Conservation (phyloP, 202 grass and related monocot species). For the Cymbopogon flexuosus region DNA sequence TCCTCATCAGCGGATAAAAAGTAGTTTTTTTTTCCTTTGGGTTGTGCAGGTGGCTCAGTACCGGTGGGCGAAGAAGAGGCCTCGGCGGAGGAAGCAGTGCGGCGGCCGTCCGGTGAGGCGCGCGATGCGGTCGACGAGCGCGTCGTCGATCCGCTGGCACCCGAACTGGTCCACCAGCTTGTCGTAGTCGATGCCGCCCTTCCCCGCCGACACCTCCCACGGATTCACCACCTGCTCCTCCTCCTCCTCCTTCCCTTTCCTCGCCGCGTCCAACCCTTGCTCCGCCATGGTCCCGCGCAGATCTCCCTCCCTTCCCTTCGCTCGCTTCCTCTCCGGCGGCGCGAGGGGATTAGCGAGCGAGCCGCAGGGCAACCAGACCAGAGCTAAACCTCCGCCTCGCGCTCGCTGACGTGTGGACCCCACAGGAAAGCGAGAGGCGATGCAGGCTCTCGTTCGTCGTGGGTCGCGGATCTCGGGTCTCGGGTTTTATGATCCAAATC, state of each 20-base stretch:
- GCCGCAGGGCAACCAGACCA: background rate
- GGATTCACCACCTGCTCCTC: conserved; percentile 83
- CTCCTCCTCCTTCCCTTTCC: background rate
- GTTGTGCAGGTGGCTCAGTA: background rate
- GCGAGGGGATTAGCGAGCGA: background rate
- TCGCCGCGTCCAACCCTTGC: background rate
- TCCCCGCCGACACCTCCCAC: conserved; percentile 89
- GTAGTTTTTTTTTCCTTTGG: background rate
- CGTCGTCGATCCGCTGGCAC: conserved; percentile 64
- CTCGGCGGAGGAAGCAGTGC: conserved; percentile 78
- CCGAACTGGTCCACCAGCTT: conserved; percentile 96
- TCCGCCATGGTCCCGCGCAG: background rate
- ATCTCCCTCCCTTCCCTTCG: background rate
- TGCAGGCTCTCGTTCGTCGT: background rate
- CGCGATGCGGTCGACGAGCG: conserved; percentile 55
- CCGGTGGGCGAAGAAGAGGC: conserved; percentile 94
- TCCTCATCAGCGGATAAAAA: background rate
- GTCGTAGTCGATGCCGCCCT: conserved; percentile 95
- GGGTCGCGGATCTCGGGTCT: background rate
- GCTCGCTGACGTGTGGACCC: conserved; percentile 1
- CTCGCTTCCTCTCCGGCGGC: background rate
- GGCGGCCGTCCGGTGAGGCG: conserved; percentile 49
- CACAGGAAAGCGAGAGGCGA: background rate
- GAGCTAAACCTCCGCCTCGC: background rate
- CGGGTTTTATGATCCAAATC: background rate